Evolutionary conservation across 148 eudicot genomes (phyloP).

Genomic region (Camellia sinensis): DNA sequence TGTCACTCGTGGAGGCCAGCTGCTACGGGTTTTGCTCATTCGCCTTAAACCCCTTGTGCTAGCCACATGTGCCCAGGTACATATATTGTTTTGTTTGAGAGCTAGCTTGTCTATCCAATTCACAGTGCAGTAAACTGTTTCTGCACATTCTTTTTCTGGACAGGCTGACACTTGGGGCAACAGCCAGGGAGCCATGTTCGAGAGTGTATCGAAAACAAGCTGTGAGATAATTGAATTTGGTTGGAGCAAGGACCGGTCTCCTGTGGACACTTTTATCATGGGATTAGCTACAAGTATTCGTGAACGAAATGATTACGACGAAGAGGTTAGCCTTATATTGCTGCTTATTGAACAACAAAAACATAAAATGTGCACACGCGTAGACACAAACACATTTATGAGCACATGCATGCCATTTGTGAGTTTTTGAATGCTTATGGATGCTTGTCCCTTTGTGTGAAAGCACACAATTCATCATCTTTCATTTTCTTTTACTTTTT

Average conservation of each 20-base stretch:
- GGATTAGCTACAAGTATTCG: conserved; percentile 82
- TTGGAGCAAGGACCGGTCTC: conserved; percentile 85
- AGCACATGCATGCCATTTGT: not conserved
- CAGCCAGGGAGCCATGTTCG: conserved; percentile 87
- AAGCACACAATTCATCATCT: not conserved
- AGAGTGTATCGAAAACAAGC: conserved; percentile 69
- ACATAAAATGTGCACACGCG: not conserved
- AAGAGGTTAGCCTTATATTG: conserved; percentile 60
- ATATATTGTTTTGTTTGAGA: not conserved
- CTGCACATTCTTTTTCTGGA: conserved; percentile 22
- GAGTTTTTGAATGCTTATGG: not conserved
- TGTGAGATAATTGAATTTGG: conserved; percentile 89
- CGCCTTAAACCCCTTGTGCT: conserved; percentile 89
- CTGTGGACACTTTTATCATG: conserved; percentile 88
- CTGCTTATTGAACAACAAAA: conserved; percentile 3
- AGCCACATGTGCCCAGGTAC: conserved; percentile 79
- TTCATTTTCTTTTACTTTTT: not conserved
- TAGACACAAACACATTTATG: too few species aligned
- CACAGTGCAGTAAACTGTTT: conserved; percentile 9
- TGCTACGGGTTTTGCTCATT: conserved; percentile 80
- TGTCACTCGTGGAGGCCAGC: conserved; percentile 77
- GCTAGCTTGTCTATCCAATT: conserved; percentile 9
- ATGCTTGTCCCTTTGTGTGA: conserved; percentile 4
- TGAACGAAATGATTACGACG: conserved; percentile 81
- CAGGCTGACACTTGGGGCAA: conserved; percentile 87